These are phyloP conservation scores for Solanum chmielewskii DNA, from an alignment of 257 asterid genomes.

Conservation along the genomic window DNA sequence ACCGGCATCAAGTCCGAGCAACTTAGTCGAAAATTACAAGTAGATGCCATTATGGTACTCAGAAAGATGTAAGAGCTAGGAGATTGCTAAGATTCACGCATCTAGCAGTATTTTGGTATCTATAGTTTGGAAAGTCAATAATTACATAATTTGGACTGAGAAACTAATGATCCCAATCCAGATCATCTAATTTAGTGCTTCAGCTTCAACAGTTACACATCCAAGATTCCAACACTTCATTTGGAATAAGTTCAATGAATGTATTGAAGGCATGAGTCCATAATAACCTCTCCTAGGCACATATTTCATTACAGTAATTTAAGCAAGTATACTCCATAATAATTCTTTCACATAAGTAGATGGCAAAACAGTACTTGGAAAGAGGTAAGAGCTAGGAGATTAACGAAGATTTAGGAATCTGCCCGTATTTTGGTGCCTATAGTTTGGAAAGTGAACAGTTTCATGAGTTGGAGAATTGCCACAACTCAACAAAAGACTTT, in stretches of 20 bases:
- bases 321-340: neutral
- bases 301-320: neutral
- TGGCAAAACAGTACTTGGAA: neutral
- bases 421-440: neutral
- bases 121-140: neutral
- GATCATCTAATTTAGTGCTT: neutral
- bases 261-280: neutral
- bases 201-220: neutral
- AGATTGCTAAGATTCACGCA: neutral
- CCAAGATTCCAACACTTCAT: neutral
- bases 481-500: neutral
- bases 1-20: neutral
- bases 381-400: neutral
- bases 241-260: neutral
- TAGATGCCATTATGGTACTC: neutral
- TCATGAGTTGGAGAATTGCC: neutral
- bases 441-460: neutral
- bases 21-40: neutral
- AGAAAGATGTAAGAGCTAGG: neutral
- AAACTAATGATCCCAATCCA: neutral
- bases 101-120: neutral
- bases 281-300: neutral
- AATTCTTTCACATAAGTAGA: neutral
- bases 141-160: neutral
- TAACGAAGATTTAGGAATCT: neutral